A percentile compares a stretch with the other conserved stretches of the same genome.
Evolutionary conservation across 176 grass and related monocot species (phyloP).

Genomic region (Pharus latifolius): DNA sequence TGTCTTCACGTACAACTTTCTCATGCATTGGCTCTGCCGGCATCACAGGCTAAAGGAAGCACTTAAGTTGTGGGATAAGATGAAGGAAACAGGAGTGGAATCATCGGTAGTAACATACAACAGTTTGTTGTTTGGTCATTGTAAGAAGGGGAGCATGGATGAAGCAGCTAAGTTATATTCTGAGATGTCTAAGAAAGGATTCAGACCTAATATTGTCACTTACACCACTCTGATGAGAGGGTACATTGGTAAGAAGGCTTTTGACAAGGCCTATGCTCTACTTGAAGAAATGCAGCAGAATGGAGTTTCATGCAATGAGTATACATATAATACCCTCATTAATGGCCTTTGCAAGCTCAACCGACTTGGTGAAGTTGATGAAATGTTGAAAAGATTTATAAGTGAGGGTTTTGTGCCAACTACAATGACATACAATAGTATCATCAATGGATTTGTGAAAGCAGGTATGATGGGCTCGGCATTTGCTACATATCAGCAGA

Average conservation of each 20-base stretch:
- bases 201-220: conserved; percentile 61
- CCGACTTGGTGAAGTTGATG: conserved; percentile 42
- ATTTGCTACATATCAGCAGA: conserved; percentile 43
- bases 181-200: conserved; percentile 48
- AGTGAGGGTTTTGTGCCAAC: conserved; percentile 72
- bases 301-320: conserved; percentile 56
- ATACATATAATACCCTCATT: conserved; percentile 61
- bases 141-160: conserved; percentile 55
- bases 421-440: conserved; percentile 71
- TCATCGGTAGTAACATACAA: conserved; percentile 51
- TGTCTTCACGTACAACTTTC: conserved; percentile 44
- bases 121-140: conserved; percentile 53
- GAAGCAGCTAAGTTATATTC: conserved; percentile 46
- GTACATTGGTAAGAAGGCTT: conserved; percentile 38
- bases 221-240: conserved; percentile 65
- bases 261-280: conserved; percentile 39
- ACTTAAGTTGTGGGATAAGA: conserved; percentile 44
- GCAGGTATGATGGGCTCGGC: conserved; percentile 44
- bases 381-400: conserved; percentile 62
- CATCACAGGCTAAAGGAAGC: conserved; percentile 44
- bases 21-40: conserved; percentile 56
- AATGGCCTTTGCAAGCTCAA: conserved; percentile 47
- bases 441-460: conserved; percentile 68
- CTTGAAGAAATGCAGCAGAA: conserved; percentile 50
- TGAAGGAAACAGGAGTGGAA: conserved; percentile 51